A percentile compares a stretch with the other conserved stretches of the same genome.
phyloP scores from a whole-genome alignment of 2,329 filamentous ascomycete genomes.

The Gnomoniopsis sp. region DNA sequence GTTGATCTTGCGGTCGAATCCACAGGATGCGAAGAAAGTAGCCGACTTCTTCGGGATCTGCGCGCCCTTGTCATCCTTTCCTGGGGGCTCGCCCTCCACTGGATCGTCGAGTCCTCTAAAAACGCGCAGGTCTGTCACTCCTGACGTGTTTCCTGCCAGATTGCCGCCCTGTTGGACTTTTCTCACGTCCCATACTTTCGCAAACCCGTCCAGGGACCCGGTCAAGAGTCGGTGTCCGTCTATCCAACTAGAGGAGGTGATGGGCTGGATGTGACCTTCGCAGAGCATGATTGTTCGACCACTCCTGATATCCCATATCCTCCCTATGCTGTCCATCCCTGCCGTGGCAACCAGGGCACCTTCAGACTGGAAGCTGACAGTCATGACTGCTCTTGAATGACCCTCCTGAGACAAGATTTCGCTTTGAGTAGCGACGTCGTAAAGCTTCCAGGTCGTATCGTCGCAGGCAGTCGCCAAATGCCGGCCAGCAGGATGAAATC shows the following conservation, averaged over 20 bases:
- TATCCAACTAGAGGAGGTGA: slow-evolving; percentile 89
- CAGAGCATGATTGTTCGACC: slow-evolving; percentile 95
- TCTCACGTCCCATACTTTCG: slow-evolving; percentile 96
- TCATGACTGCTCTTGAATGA: slow-evolving; percentile 89
- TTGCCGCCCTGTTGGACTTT: slow-evolving; percentile 81
- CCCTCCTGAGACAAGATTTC: slow-evolving; percentile 90
- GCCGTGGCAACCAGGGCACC: slow-evolving; percentile 87
- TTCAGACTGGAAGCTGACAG: slow-evolving; percentile 85
- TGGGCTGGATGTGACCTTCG: slow-evolving; percentile 88
- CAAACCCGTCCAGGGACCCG: slow-evolving; percentile 88
- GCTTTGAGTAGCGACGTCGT: slow-evolving; percentile 83
- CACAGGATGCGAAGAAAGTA: slow-evolving; percentile 85
- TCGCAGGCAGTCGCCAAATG: slow-evolving; percentile 92
- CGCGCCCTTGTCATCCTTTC: slow-evolving; percentile 62
- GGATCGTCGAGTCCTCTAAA: slow-evolving; percentile 83
- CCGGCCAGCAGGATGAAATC: slow-evolving; percentile 88
- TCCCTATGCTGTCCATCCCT: slow-evolving; percentile 90
- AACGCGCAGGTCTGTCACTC: slow-evolving; percentile 91
- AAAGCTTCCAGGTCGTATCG: slow-evolving; percentile 94
- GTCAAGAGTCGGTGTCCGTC: slow-evolving; percentile 93
- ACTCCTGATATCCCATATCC: slow-evolving; percentile 91
- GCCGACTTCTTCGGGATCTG: slow-evolving; percentile 77
- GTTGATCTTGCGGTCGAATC: slow-evolving; percentile 94
- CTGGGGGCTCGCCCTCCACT: slow-evolving; percentile 56
- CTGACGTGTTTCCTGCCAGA: slow-evolving; percentile 85